Percentiles rank a stretch among this genome's conserved stretches.
phyloP scores from a whole-genome alignment of 2,329 filamentous ascomycete species.

The Fusarium tjaetaba region DNA sequence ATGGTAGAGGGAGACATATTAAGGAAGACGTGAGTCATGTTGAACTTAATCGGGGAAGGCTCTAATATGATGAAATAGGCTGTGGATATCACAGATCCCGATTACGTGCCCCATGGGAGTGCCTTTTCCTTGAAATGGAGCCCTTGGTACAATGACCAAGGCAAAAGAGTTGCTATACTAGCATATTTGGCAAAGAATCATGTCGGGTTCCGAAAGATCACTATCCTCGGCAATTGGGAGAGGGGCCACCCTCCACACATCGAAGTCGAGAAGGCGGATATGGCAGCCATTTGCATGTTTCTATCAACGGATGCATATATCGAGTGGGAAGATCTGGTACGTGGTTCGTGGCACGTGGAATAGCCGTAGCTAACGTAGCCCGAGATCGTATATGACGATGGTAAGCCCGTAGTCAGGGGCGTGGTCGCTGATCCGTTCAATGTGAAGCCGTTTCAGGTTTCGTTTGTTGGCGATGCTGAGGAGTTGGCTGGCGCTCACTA shows the following conservation, averaged over 20 bases:
- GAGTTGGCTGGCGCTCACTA: conserved; percentile 49
- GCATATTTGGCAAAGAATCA: conserved; percentile 63
- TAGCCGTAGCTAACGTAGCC: conserved; percentile 10
- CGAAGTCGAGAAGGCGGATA: conserved; percentile 53
- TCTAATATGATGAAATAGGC: conserved; percentile 39
- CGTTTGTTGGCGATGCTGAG: conserved; percentile 47
- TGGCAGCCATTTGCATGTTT: conserved; percentile 59
- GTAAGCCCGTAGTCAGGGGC: conserved; percentile 58
- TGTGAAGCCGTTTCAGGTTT: conserved; percentile 61
- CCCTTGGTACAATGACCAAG: conserved; percentile 57
- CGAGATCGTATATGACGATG: conserved; percentile 56
- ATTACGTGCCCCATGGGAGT: conserved; percentile 59
- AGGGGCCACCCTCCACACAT: conserved; percentile 51
- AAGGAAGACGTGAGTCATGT: conserved; percentile 41
- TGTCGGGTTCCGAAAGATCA: conserved; percentile 64
- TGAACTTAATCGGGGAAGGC: not conserved
- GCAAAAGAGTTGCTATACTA: conserved; percentile 54
- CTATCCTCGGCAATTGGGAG: conserved; percentile 51
- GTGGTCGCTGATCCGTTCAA: conserved; percentile 63
- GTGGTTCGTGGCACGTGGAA: not conserved
- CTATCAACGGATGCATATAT: conserved; percentile 64
- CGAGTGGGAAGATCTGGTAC: conserved; percentile 63
- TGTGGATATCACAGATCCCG: conserved; percentile 54
- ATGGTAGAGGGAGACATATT: conserved; percentile 57
- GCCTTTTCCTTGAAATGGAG: conserved; percentile 65